A percentile compares a stretch with the other conserved stretches of the same genome.
phyloP scores from a whole-genome alignment of 176 grass and related monocot species.

The Sorghum bicolor region Sorghum_bicolor_NCBIv3 NC_012871.2:68751001-68751500 shows the following conservation, averaged over 20 bases:
- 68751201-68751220: neutral
- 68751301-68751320: neutral
- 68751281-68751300: neutral
- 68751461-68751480: neutral
- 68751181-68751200: neutral
- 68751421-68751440: neutral
- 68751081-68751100: too few relatives aligned
- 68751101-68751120: too few relatives aligned
- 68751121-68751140: too few relatives aligned
- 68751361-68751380: neutral
- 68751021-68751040: too few relatives aligned
- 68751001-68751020: too few relatives aligned
- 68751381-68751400: neutral
- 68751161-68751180: too few relatives aligned
- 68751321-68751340: neutral
- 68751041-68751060: too few relatives aligned
- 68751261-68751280: neutral
- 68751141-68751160: too few relatives aligned
- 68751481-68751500: neutral
- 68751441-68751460: neutral
- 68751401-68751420: neutral
- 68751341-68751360: neutral
- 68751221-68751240: neutral
- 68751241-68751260: neutral
- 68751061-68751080: too few relatives aligned